phyloP scores from a whole-genome alignment of 2,329 filamentous ascomycete species.

The Ceratocystiopsis sp. region DNA sequence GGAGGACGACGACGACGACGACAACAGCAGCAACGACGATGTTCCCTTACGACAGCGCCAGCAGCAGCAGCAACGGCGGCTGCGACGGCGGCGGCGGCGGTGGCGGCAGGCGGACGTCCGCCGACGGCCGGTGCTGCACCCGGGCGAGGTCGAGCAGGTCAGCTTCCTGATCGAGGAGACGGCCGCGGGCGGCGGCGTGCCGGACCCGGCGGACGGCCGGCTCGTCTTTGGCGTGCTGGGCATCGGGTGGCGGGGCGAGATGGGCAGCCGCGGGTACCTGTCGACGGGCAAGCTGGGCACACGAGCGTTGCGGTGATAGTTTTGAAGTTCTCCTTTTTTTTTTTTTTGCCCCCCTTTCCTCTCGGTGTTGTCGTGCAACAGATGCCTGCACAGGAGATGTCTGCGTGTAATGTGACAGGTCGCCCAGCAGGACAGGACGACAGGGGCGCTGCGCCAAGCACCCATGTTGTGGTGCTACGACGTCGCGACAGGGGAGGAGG shows the following conservation, averaged over 20 bases:
- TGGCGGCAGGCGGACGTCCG: conserved; percentile 11
- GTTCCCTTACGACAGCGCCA: too few relatives aligned
- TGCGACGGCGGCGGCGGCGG: too few relatives aligned
- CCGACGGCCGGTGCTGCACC: conserved; percentile 37
- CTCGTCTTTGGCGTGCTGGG: conserved; percentile 63
- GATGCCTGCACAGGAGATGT: too few relatives aligned
- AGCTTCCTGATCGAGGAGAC: conserved; percentile 43
- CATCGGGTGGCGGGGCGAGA: conserved; percentile 75
- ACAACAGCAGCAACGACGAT: not conserved
- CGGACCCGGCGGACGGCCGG: conserved; percentile 18
- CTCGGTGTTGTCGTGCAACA: too few relatives aligned
- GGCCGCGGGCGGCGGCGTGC: conserved; percentile 10
- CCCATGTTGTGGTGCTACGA: too few relatives aligned
- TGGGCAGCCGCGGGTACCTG: conserved; percentile 78
- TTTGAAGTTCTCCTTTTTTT: not conserved
- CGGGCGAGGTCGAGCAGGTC: conserved; percentile 48
- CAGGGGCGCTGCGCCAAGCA: too few relatives aligned
- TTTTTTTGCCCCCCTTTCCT: too few relatives aligned
- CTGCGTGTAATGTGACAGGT: too few relatives aligned
- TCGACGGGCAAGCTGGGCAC: conserved; percentile 68
- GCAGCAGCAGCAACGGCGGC: too few relatives aligned
- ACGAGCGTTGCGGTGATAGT: conserved; percentile 14
- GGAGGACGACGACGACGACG: not conserved
- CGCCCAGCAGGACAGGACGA: too few relatives aligned
- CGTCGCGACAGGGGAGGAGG: too few relatives aligned